A percentile compares a stretch with the other conserved stretches of the same genome.
phyloP scores from a whole-genome alignment of 768 basidiomycete species.

The Trametes coccinea region DNA sequence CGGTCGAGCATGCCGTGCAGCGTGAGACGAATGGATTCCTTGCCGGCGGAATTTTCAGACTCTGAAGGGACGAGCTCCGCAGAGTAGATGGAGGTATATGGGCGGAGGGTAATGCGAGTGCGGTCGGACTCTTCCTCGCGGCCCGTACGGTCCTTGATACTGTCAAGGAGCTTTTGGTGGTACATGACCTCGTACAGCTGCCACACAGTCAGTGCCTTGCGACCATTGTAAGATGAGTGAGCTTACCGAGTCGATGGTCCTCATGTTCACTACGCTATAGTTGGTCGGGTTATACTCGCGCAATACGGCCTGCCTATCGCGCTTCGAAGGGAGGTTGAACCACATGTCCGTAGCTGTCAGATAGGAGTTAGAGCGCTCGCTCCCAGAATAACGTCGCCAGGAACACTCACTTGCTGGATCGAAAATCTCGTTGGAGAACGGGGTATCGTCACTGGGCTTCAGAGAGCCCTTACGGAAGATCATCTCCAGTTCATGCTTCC shows the following conservation, averaged over 20 bases:
- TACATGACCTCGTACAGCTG: constrained; percentile 54
- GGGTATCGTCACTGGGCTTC: constrained; percentile 53
- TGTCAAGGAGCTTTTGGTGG: constrained; percentile 48
- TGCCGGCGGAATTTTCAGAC: background rate
- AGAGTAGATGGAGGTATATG: constrained; percentile 40
- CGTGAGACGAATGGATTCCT: constrained; percentile 31
- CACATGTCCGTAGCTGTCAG: constrained; percentile 41
- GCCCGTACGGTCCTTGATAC: constrained; percentile 39
- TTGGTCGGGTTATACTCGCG: constrained; percentile 52
- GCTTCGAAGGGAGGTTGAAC: constrained; percentile 40
- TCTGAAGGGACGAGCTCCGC: constrained; percentile 25
- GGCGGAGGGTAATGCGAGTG: constrained; percentile 38
- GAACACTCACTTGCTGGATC: constrained; percentile 44
- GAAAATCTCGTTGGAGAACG: constrained; percentile 57
- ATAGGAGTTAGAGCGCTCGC: background rate
- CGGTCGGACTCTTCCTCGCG: constrained; percentile 11
- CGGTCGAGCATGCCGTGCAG: constrained; percentile 41
- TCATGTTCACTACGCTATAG: constrained; percentile 54
- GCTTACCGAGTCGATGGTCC: constrained; percentile 44
- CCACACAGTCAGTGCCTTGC: background rate
- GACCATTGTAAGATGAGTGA: background rate
- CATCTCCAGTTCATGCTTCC: constrained; percentile 47
- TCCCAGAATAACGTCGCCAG: background rate
- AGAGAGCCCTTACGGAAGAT: constrained; percentile 52
- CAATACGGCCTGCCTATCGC: constrained; percentile 37